Percentiles rank a stretch among this genome's conserved stretches.
Conservation (phyloP, 1,284 basidiomycete genomes). For the Ustilago xerochloae region DNA sequence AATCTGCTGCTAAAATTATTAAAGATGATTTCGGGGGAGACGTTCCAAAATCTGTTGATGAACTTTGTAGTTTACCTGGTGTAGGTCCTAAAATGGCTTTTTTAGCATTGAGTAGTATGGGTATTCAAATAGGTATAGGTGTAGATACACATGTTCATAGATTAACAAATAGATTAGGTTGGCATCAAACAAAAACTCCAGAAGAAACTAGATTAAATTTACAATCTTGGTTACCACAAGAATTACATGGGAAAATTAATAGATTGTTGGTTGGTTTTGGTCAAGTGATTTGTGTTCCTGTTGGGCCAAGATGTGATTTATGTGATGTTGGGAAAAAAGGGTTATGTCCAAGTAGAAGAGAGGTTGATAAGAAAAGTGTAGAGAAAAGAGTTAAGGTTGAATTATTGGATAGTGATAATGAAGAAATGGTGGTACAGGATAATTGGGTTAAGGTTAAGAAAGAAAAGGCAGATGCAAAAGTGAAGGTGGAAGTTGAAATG, state of each 20-base stretch:
- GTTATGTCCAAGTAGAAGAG: constrained; percentile 56
- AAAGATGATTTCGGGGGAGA: constrained; percentile 51
- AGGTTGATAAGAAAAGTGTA: constrained; percentile 47
- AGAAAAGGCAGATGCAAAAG: neutral
- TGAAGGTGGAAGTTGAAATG: constrained; percentile 40
- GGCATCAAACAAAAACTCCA: constrained; percentile 89
- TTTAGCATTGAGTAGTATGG: constrained; percentile 82
- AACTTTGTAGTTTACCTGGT: constrained; percentile 60
- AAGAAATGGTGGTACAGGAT: neutral
- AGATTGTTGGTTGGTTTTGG: constrained; percentile 66
- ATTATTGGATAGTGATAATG: constrained; percentile 25
- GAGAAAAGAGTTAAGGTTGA: constrained; percentile 47
- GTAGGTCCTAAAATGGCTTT: constrained; percentile 69
- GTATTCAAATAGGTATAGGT: constrained; percentile 90
- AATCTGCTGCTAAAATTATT: constrained; percentile 49
- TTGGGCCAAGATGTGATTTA: constrained; percentile 81
- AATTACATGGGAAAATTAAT: constrained; percentile 60
- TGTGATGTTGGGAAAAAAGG: constrained; percentile 48
- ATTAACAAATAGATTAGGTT: constrained; percentile 89
- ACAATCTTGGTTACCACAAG: constrained; percentile 62
- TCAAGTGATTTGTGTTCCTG: constrained; percentile 86
- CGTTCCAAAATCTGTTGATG: constrained; percentile 59
- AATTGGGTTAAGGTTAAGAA: constrained; percentile 26
- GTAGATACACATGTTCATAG: constrained; percentile 96
- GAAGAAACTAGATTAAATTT: constrained; percentile 77